phyloP scores from a whole-genome alignment of 495 filamentous ascomycete genomes.

The Aspergillus funiculosus region DNA sequence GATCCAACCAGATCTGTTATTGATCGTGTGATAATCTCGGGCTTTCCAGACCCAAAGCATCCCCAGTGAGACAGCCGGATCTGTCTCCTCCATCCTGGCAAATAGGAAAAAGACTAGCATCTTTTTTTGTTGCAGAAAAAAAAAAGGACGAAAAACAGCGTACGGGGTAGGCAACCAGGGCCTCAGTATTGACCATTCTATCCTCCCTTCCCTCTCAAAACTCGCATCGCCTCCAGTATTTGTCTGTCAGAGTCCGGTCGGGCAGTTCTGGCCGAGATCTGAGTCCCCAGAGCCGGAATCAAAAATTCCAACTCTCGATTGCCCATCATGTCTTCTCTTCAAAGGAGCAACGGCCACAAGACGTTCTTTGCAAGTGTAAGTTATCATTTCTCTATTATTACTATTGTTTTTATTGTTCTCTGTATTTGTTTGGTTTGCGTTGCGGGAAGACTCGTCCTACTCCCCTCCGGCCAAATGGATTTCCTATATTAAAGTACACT shows the following conservation, averaged over 20 bases:
- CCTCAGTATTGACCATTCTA: not conserved
- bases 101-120: not conserved
- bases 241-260: conserved; percentile 3
- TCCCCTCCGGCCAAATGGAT: not conserved
- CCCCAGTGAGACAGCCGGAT: conserved; percentile 15
- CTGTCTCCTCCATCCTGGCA: conserved; percentile 9
- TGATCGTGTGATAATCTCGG: conserved; percentile 14
- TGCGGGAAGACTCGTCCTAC: not conserved
- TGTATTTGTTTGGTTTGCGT: conserved; percentile 1
- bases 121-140: not conserved
- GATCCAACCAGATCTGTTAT: conserved; percentile 21
- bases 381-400: conserved; percentile 2
- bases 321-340: conserved; percentile 19
- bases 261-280: conserved; percentile 12
- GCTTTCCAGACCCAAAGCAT: not conserved
- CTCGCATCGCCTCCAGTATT: not conserved
- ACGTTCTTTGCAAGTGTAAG: conserved; percentile 35
- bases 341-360: conserved; percentile 23
- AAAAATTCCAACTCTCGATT: conserved; percentile 2
- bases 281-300: conserved; percentile 2
- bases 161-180: not conserved
- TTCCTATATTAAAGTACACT: not conserved
- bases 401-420: not conserved
- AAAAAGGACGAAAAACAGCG: not conserved
- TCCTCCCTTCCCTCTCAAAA: not conserved